Evolutionary conservation across 768 basidiomycete species (phyloP), one percentile per base, ranked within the genome.

Genomic region (Jaapia argillacea): DNA sequence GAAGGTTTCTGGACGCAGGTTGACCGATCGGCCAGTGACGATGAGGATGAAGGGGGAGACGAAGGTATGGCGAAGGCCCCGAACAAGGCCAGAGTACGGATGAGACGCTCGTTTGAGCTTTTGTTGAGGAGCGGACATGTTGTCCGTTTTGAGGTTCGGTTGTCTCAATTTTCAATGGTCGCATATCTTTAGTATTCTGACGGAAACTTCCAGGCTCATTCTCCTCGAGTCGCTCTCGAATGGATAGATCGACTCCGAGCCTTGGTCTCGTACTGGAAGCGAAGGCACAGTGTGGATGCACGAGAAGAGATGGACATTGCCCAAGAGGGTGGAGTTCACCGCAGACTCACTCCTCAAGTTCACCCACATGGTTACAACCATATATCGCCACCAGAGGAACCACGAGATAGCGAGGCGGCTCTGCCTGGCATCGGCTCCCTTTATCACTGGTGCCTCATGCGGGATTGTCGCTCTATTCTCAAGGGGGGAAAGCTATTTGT

Each of bases 401-500:
- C 75, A 1, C 61, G 67, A 1, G 71, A 79, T 52, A 62, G 70
- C 13, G 75, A 76, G 20, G 66, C 69, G 6, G 68, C 74, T 5
- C 63, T 77, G 31, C 72, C 79, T 3, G 72, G 76, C 10, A 63
- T 92, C 38, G 66, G 72, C 39, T 66, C 71, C 1, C 59, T 91
- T 36, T 92, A 86, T 69, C 85, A 86, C 52, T 91, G 88, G 91
- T 97, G 94, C 55, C 69, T 83, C 2, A 58, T 93, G 48, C 75
- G 84, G 27, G 79, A 77, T 1, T 97, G 94, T 54, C 75, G 77
- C 46, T 71, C 87, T 4, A 77, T 93, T 38, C 58, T 80, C 31
- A 81, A 80, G 54, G 69, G 76, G 5, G 89, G 90, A 0, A 79
- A 81, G 40, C 57, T 89, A 31, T 92, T 76, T 51, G 73, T 79